Conservation (phyloP, 306 rosid species). For the Cucurbita ficifolia region DNA sequence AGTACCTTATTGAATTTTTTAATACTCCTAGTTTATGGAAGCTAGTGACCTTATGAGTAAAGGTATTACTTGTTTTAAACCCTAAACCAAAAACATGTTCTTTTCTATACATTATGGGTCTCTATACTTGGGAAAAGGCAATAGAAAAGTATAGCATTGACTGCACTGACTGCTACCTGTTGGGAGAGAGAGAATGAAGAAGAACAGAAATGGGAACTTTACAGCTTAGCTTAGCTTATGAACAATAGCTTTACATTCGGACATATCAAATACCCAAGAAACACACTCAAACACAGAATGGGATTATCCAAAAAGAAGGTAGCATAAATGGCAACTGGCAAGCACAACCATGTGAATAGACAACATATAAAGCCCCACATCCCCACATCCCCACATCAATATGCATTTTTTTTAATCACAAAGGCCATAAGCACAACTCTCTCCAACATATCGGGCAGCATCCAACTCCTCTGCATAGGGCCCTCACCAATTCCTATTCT, state of each 20-base stretch:
- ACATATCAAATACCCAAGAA: neutral
- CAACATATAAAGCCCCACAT: slow-evolving; percentile 4
- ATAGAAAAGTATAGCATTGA: neutral
- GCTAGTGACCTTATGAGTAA: too few relatives aligned
- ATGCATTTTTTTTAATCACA: too few relatives aligned
- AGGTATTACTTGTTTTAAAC: too few relatives aligned
- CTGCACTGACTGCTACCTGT: neutral
- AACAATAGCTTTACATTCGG: slow-evolving; percentile 3
- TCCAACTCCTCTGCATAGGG: slow-evolving; percentile 3
- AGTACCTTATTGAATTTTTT: too few relatives aligned
- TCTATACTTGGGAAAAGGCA: neutral
- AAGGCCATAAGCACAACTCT: too few relatives aligned
- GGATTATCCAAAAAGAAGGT: neutral
- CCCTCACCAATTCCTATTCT: slow-evolving; percentile 4
- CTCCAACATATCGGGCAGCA: neutral
- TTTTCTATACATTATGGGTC: too few relatives aligned
- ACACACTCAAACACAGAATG: neutral
- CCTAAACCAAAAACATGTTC: too few relatives aligned
- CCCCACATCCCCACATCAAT: neutral
- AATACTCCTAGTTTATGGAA: too few relatives aligned
- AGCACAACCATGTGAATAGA: neutral
- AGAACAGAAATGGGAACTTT: slow-evolving; percentile 12
- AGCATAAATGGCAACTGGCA: neutral
- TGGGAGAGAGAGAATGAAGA: neutral
- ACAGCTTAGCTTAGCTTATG: slow-evolving; percentile 16